phyloP scores from a whole-genome alignment of 768 basidiomycete species.

The Rhizopogon vinicolor region DNA sequence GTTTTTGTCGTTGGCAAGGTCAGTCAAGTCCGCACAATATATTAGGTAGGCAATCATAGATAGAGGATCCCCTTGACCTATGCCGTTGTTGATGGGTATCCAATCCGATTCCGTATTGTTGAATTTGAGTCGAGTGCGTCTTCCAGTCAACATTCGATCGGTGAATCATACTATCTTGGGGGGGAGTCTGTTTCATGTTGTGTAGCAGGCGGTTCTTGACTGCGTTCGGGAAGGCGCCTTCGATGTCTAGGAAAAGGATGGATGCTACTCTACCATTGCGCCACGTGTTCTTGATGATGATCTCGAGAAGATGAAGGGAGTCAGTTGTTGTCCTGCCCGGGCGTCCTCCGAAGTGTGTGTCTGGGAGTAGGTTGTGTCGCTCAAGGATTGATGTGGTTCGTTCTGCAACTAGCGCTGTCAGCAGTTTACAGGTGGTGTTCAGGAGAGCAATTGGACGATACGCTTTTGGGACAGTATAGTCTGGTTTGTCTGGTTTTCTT shows the following conservation, averaged over 20 bases:
- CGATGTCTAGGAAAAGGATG: slow-evolving; percentile 34
- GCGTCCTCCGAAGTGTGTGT: slow-evolving; percentile 32
- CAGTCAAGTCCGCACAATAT: slow-evolving; percentile 20
- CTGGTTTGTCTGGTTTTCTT: slow-evolving; percentile 30
- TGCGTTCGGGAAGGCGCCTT: slow-evolving; percentile 38
- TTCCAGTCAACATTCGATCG: slow-evolving; percentile 24
- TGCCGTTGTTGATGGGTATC: slow-evolving; percentile 6
- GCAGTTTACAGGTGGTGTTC: slow-evolving; percentile 26
- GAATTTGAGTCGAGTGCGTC: slow-evolving; percentile 7
- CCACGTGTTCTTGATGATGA: slow-evolving; percentile 36
- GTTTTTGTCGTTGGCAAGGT: slow-evolving; percentile 7
- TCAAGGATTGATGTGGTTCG: slow-evolving; percentile 24
- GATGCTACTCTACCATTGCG: slow-evolving; percentile 26
- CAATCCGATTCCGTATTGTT: slow-evolving; percentile 8
- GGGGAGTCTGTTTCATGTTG: slow-evolving; percentile 29
- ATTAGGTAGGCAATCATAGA: slow-evolving; percentile 21
- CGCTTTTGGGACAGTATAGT: slow-evolving; percentile 30
- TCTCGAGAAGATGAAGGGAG: slow-evolving; percentile 26
- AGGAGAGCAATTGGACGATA: slow-evolving; percentile 35
- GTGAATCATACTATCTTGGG: slow-evolving; percentile 6
- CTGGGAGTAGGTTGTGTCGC: slow-evolving; percentile 27
- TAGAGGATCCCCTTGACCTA: slow-evolving; percentile 26
- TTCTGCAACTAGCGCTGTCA: slow-evolving; percentile 19
- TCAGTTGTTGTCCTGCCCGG: slow-evolving; percentile 34
- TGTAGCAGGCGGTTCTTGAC: slow-evolving; percentile 24